Base-by-base conservation (phyloP, 73 alveolate genomes). In the Stentor coeruleus region DNA sequence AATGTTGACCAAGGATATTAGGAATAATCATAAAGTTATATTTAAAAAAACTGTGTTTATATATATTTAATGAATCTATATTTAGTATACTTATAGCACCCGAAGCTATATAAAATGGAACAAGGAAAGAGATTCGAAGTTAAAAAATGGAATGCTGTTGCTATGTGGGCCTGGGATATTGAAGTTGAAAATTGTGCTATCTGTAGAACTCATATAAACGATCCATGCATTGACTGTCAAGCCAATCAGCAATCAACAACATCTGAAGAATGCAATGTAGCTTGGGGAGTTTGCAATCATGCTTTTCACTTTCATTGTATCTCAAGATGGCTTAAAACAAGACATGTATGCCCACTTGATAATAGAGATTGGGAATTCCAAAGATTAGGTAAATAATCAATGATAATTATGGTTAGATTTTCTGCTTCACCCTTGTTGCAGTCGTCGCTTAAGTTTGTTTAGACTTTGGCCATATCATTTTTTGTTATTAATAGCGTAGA, bases 261-360 rank as follows among this genome's bases (percentile, higher is more conserved):
- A 30, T 39, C 81, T 58, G 93, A 92, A 60, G 99, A 96, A 74
- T 96, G 99, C 82, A 89, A 94, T 31, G 99, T 96, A 4, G 98
- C 99, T 3, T 96, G 99, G 98, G 99, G 99, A n/a, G 97, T 93
- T 40, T 96, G 99, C 86, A 96, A 96, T 90, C 99, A 96, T 86
- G 88, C 97, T 55, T 94, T 94, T 91, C 99, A 96, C 89, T 96
- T 93, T 93, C 99, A 96, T 86, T 96, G 99, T 73, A 95, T 96
- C 85, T 94, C 95, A 57, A 91, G 98, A 90, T 96, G 99, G 99
- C 84, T 95, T 76, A 96, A 95, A 84, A 95, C 98, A 1, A 91
- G 99, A 82, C 93, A 95, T 30, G 97, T 93, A 73, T 93, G 98
- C 87, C 98, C 98, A 41, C 84, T 93, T 36, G 98, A 93, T 85